A percentile compares a stretch with the other conserved stretches of the same genome.
Conservation (phyloP, 2,329 filamentous ascomycete species). For the Neoscytalidium dimidiatum region DNA sequence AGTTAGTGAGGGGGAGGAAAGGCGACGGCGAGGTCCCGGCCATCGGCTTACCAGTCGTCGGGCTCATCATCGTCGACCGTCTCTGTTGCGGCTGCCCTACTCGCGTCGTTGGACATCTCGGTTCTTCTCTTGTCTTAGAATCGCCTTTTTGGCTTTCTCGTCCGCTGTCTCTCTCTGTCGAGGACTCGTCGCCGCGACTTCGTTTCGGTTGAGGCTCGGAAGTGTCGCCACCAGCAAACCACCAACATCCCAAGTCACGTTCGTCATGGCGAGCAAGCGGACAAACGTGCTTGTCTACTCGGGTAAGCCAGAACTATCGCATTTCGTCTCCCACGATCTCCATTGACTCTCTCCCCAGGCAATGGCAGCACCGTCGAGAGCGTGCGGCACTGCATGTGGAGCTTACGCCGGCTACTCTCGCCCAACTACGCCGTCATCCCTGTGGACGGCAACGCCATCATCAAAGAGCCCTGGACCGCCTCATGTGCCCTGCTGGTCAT, state of each 20-base stretch:
- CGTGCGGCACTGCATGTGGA: slow-evolving; percentile 84
- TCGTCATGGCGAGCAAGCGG: slow-evolving; percentile 64
- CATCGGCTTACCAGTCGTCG: slow-evolving; percentile 79
- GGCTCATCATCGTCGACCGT: slow-evolving; percentile 77
- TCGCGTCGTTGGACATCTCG: slow-evolving; percentile 62
- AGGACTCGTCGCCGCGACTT: neutral
- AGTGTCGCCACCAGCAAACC: slow-evolving; percentile 28
- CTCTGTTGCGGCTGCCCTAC: slow-evolving; percentile 27
- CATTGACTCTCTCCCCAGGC: slow-evolving; percentile 52
- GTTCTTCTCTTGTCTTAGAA: neutral
- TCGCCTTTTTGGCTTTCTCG: neutral
- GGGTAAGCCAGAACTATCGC: slow-evolving; percentile 55
- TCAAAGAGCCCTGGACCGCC: slow-evolving; percentile 88
- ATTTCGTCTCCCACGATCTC: neutral
- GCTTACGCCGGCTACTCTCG: slow-evolving; percentile 80
- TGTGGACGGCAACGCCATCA: slow-evolving; percentile 72
- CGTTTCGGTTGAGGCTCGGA: slow-evolving; percentile 30
- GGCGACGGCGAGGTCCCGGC: neutral
- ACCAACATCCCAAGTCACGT: slow-evolving; percentile 25
- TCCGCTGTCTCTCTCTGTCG: neutral
- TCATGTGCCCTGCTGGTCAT: slow-evolving; percentile 89
- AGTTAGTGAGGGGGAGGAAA: neutral
- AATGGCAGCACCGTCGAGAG: slow-evolving; percentile 85
- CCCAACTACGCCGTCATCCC: slow-evolving; percentile 92
- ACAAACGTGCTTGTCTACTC: slow-evolving; percentile 94